Conservation (phyloP, 352 stramenopile species). For the Globisporangium mamillatum region DNA sequence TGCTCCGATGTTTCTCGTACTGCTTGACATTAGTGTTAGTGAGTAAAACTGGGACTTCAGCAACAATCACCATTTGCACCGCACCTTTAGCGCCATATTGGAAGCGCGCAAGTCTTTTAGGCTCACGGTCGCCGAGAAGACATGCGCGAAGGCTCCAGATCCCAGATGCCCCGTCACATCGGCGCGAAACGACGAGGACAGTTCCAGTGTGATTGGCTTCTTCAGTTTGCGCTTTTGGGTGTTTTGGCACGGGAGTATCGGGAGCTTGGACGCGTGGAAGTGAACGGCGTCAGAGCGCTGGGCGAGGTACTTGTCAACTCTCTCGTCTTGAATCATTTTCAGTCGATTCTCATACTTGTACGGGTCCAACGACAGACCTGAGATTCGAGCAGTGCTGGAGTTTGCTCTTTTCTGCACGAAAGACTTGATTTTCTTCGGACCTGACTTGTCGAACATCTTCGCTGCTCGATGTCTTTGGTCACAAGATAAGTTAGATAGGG, state of each 20-base stretch:
- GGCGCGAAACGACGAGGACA: slow-evolving; percentile 30
- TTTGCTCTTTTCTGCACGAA: slow-evolving; percentile 3
- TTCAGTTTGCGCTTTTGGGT: slow-evolving; percentile 51
- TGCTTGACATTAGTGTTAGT: slow-evolving; percentile 18
- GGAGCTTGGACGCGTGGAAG: slow-evolving; percentile 50
- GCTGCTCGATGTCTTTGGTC: slow-evolving; percentile 8
- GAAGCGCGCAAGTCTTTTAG: slow-evolving; percentile 20
- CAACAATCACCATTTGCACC: background rate
- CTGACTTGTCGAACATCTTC: slow-evolving; percentile 2
- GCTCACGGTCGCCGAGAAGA: slow-evolving; percentile 55
- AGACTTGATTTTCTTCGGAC: slow-evolving; percentile 11
- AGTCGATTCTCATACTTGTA: slow-evolving; percentile 50
- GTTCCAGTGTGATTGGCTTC: slow-evolving; percentile 39
- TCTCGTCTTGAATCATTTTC: slow-evolving; percentile 36
- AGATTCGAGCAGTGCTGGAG: background rate
- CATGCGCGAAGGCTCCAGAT: slow-evolving; percentile 70
- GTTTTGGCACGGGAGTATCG: slow-evolving; percentile 42
- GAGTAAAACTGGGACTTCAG: background rate
- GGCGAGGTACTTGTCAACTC: slow-evolving; percentile 44
- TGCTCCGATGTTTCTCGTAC: slow-evolving; percentile 67
- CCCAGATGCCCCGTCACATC: slow-evolving; percentile 60
- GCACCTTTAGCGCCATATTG: slow-evolving; percentile 68
- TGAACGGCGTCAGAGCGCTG: slow-evolving; percentile 44
- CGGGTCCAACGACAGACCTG: slow-evolving; percentile 36
- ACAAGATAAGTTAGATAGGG: slow-evolving; percentile 6